A percentile compares a stretch with the other conserved stretches of the same genome.
phyloP scores from a whole-genome alignment of 2,329 filamentous ascomycete genomes.

The Akanthomyces uredinophilus region DNA sequence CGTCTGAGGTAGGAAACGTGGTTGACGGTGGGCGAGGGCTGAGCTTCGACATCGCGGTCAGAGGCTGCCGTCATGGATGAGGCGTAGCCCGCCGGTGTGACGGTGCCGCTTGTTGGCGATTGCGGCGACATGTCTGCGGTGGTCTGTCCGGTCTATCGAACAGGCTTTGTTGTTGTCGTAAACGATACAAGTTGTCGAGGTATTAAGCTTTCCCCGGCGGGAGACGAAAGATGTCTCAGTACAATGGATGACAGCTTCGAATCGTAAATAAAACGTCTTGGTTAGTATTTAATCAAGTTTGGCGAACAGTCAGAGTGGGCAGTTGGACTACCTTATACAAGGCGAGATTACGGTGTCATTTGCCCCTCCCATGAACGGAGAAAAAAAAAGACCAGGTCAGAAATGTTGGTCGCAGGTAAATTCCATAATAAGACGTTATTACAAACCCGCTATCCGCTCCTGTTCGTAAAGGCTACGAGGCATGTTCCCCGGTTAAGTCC shows the following conservation, averaged over 20 bases:
- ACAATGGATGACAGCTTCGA: too few relatives aligned
- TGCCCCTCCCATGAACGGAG: not conserved
- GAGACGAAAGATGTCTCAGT: not conserved
- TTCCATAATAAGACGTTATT: not conserved
- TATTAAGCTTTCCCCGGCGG: not conserved
- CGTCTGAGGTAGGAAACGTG: conserved; percentile 44
- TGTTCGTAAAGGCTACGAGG: not conserved
- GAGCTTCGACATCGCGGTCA: conserved; percentile 39
- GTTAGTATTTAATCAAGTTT: not conserved
- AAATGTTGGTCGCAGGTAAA: not conserved
- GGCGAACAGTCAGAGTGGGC: conserved; percentile 2
- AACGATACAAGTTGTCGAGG: not conserved
- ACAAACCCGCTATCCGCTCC: not conserved
- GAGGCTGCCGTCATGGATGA: conserved; percentile 29
- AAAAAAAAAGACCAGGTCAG: not conserved
- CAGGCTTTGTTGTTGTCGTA: not conserved
- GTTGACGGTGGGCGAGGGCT: conserved; percentile 27
- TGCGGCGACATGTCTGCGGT: not conserved
- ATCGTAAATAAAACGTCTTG: too few relatives aligned
- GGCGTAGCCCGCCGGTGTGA: conserved; percentile 6
- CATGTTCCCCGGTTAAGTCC: not conserved
- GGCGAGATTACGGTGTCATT: not conserved
- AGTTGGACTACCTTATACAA: not conserved
- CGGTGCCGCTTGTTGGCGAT: not conserved
- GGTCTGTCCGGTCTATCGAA: not conserved